A percentile compares a stretch with the other conserved stretches of the same genome.
These are phyloP conservation scores for Amoebophrya sp. DNA, from an alignment of 169 alveolate species.

Conservation along the genomic window DNA sequence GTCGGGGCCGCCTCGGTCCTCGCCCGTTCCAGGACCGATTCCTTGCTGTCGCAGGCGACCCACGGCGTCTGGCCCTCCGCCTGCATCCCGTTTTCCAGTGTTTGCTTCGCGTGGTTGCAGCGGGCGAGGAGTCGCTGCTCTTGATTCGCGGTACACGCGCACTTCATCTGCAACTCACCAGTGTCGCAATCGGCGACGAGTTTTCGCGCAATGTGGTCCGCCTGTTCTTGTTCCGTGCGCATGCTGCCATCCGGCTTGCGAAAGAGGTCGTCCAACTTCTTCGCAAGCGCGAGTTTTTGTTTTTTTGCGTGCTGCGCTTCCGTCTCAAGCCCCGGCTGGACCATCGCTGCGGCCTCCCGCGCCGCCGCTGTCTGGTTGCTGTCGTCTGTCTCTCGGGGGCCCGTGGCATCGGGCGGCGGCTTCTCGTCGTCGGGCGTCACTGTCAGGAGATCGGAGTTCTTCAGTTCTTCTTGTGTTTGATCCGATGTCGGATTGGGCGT, in stretches of 20 bases:
- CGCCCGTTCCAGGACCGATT: not conserved
- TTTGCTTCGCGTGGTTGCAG: not conserved
- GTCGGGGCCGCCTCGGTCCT: not conserved
- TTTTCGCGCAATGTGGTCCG: not conserved
- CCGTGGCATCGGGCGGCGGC: too few relatives aligned
- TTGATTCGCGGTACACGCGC: not conserved
- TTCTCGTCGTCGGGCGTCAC: too few relatives aligned
- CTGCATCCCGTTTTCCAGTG: not conserved
- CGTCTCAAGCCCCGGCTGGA: too few relatives aligned
- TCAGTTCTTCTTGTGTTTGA: too few relatives aligned
- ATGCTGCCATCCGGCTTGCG: not conserved
- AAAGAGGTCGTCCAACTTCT: not conserved
- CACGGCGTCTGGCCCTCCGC: not conserved
- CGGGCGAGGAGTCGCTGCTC: not conserved
- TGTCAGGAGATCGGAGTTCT: too few relatives aligned
- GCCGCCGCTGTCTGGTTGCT: too few relatives aligned
- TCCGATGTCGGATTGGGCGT: too few relatives aligned
- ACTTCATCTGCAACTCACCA: not conserved
- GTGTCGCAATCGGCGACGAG: not conserved
- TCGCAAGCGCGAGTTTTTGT: not conserved
- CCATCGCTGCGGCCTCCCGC: too few relatives aligned
- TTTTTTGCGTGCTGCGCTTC: not conserved
- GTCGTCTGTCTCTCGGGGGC: too few relatives aligned
- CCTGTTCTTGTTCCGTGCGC: not conserved
- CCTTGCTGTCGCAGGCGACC: not conserved